A percentile compares a stretch with the other conserved stretches of the same genome.
Evolutionary conservation across 2,329 filamentous ascomycete genomes (phyloP).

Genomic region (Escovopsis weberi): DNA sequence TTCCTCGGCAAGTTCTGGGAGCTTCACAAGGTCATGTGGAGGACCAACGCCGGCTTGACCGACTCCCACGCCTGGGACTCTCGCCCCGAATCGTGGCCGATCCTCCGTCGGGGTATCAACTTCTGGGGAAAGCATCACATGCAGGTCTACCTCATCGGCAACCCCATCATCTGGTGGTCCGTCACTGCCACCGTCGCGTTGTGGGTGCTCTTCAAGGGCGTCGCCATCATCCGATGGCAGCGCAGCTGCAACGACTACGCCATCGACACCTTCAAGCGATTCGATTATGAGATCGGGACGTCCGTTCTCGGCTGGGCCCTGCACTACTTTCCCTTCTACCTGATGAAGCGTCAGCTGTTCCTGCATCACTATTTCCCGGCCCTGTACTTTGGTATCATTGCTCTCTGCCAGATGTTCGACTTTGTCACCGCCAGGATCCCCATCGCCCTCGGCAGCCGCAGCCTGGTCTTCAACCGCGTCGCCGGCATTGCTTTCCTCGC

Average conservation of each 20-base stretch:
- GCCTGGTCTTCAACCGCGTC: conserved; percentile 58
- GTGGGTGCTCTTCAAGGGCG: conserved; percentile 72
- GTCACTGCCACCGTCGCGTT: conserved; percentile 63
- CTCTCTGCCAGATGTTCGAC: conserved; percentile 80
- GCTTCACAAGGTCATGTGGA: conserved; percentile 97
- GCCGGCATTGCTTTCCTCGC: conserved; percentile 60
- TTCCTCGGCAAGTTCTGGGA: conserved; percentile 99
- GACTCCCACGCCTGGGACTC: conserved; percentile 98
- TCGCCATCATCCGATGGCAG: conserved; percentile 87
- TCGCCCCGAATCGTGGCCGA: conserved; percentile 82
- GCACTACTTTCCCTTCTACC: conserved; percentile 97
- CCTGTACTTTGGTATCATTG: conserved; percentile 85
- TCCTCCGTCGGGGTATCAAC: conserved; percentile 89
- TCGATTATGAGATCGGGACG: conserved; percentile 91
- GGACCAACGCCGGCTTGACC: conserved; percentile 86
- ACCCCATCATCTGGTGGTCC: conserved; percentile 89
- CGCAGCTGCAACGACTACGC: conserved; percentile 79
- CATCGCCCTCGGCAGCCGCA: conserved; percentile 49
- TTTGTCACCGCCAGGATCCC: conserved; percentile 63
- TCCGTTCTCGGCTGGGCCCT: conserved; percentile 89
- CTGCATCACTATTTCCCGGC: conserved; percentile 97
- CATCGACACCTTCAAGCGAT: conserved; percentile 76
- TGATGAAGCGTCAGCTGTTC: conserved; percentile 97
- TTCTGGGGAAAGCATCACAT: conserved; percentile 94
- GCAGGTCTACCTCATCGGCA: conserved; percentile 92